Percentiles rank a stretch among this genome's conserved stretches.
These are phyloP conservation scores for Lactarius quietus DNA, from an alignment of 768 basidiomycete species.

Conservation along the genomic window DNA sequence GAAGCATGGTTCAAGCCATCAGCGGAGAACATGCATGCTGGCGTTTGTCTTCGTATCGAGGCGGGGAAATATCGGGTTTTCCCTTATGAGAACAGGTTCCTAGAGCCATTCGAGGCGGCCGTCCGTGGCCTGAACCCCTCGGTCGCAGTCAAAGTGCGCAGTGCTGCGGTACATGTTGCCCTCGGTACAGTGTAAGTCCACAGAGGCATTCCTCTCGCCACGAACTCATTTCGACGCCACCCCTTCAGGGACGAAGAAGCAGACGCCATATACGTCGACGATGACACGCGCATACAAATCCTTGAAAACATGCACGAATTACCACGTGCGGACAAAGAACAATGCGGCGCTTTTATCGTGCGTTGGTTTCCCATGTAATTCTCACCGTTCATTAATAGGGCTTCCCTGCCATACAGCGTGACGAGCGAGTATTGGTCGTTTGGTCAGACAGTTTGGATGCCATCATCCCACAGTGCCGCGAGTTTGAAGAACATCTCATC, in stretches of 20 bases:
- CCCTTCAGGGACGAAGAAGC: conserved; percentile 52
- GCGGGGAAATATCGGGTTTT: conserved; percentile 73
- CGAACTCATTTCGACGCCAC: neutral
- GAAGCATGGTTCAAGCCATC: conserved; percentile 87
- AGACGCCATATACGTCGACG: conserved; percentile 63
- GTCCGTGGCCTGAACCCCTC: conserved; percentile 74
- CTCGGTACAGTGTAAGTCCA: conserved; percentile 59
- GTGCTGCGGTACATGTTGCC: conserved; percentile 77
- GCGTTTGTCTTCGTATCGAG: conserved; percentile 71
- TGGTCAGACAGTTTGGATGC: conserved; percentile 83
- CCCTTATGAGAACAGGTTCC: conserved; percentile 78
- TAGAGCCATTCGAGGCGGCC: conserved; percentile 81
- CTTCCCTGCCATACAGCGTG: conserved; percentile 47
- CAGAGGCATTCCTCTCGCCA: neutral
- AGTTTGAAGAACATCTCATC: conserved; percentile 77
- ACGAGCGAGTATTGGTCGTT: conserved; percentile 76
- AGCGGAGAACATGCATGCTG: conserved; percentile 75
- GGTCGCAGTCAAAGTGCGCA: conserved; percentile 78
- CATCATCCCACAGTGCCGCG: conserved; percentile 68
- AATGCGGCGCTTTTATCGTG: conserved; percentile 85
- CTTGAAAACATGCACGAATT: conserved; percentile 65
- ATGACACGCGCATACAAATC: conserved; percentile 83
- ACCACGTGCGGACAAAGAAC: conserved; percentile 82
- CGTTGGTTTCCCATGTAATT: conserved; percentile 28
- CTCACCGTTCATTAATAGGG: conserved; percentile 2